Evolutionary conservation across 1,139 yeast genomes (phyloP).

Genomic region (Suhomyces kunorum): DNA sequence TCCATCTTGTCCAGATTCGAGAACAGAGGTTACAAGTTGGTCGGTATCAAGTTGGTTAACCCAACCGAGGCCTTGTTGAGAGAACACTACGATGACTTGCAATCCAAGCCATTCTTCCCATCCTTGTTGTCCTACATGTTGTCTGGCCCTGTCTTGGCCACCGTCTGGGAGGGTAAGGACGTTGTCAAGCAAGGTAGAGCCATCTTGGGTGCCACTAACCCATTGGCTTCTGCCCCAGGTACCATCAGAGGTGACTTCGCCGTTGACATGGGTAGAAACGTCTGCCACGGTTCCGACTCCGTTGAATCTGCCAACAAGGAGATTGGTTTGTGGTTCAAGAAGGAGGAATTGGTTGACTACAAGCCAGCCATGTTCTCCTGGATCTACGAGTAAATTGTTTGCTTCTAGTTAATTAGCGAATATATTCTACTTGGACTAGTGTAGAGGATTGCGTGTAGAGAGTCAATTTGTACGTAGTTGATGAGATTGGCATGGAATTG

Average conservation of each 20-base stretch:
- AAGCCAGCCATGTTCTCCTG: conserved; percentile 80
- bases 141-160: conserved; percentile 98
- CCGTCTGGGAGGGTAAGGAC: conserved; percentile 99
- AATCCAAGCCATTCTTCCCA: conserved; percentile 97
- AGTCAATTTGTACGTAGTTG: too few species aligned
- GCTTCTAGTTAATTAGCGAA: conserved; percentile 2
- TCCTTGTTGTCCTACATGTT: conserved; percentile 92
- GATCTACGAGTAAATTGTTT: conserved; percentile 78
- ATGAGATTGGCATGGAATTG: too few species aligned
- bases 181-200: conserved; percentile 98
- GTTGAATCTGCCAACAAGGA: conserved; percentile 97
- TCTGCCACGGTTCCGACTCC: conserved; percentile 98
- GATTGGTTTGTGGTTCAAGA: conserved; percentile 96
- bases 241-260: conserved; percentile 99
- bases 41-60: conserved; percentile 86
- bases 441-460: too few species aligned
- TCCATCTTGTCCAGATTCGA: conserved; percentile 92
- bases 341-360: conserved; percentile 94
- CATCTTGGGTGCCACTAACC: conserved; percentile 99
- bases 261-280: conserved; percentile 98
- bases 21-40: conserved; percentile 96
- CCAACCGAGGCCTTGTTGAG: conserved; percentile 88
- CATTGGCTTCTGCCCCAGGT: conserved; percentile 95
- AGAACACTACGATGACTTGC: conserved; percentile 95
- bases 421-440: not conserved